Base-by-base conservation (phyloP, 768 basidiomycete genomes). In the Symmetrospora coprosmae region DNA sequence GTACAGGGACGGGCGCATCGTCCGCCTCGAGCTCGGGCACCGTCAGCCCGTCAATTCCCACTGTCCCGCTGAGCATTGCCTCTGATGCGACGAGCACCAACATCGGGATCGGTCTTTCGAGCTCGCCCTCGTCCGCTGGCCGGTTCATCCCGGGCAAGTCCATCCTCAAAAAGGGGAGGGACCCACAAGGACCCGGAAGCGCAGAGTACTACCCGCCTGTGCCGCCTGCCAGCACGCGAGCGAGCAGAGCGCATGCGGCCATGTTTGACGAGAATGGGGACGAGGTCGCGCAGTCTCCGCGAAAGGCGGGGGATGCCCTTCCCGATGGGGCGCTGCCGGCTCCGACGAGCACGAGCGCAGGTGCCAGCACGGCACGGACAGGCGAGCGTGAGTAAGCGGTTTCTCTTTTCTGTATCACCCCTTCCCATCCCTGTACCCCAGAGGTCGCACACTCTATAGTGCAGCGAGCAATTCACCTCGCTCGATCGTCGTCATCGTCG, bases 231-330 rank as follows among this genome's bases (percentile, higher is more conserved):
- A 19, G 19, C 7, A 58, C 55, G 28, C 28, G 55, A 23, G 55
- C 55, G 2, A 30, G 27, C 19, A 25, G 55, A 13, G 55, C 55
- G 23, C 55, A 58, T 30, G 55, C 55, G 16, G 39, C 40, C 13
- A 58, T 58, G 55, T 58, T 58, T 27, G 28, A 31, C 16, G 55
- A 58, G 37, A 38, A 58, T 23, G 55, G 55, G 7, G 55, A 58
- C 14, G 55, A 46, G 9, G 11, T 46, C 11, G 13, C 43, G 25
- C n/a, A n/a, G n/a, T n/a, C n/a, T n/a, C n/a, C n/a, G n/a, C n/a
- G n/a, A n/a, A n/a, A n/a, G n/a, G n/a, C n/a, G n/a, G n/a, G n/a
- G n/a, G n/a, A n/a, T n/a, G n/a, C n/a, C n/a, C n/a, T n/a, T n/a
- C n/a, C n/a, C n/a, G n/a, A n/a, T n/a, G n/a, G n/a, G n/a, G n/a